These are phyloP conservation scores for Penicillium janthinellum DNA, from an alignment of 2,329 filamentous ascomycete species.

Conservation along the genomic window DNA sequence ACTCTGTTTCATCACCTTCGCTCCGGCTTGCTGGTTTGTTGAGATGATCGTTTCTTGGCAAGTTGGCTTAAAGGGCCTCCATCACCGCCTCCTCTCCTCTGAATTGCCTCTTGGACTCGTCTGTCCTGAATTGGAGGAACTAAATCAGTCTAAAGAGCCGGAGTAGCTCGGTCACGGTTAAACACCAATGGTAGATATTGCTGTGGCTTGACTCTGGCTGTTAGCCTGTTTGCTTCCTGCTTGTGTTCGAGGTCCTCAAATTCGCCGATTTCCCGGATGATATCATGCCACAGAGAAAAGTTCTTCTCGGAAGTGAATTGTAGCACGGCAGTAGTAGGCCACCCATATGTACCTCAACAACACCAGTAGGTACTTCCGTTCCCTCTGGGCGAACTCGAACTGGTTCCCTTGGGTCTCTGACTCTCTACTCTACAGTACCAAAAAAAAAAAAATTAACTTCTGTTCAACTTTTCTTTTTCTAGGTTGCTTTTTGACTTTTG, in stretches of 20 bases:
- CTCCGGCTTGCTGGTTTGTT: not conserved
- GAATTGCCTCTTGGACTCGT: not conserved
- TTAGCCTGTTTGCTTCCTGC: not conserved
- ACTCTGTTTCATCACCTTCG: not conserved
- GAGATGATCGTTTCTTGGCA: constrained; percentile 5
- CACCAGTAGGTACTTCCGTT: not conserved
- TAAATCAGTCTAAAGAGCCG: constrained; percentile 4
- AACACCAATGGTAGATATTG: not conserved
- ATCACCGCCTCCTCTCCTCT: not conserved
- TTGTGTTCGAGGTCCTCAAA: not conserved
- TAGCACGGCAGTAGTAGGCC: not conserved
- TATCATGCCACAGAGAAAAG: not conserved
- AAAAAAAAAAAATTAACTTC: not conserved
- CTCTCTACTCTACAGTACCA: not conserved
- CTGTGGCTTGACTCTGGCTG: constrained; percentile 9
- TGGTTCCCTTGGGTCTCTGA: not conserved
- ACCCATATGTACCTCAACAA: not conserved
- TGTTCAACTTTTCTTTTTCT: not conserved
- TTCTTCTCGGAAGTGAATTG: not conserved
- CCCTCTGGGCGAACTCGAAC: not conserved
- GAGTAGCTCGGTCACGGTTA: constrained; percentile 18
- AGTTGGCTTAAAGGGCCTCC: not conserved
- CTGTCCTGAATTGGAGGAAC: not conserved
- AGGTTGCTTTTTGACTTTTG: not conserved
- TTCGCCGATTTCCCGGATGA: not conserved